Percentiles rank a stretch among this genome's conserved stretches.
Conservation (phyloP, 1,139 yeast species). For the Kodamaea arcana region DNA sequence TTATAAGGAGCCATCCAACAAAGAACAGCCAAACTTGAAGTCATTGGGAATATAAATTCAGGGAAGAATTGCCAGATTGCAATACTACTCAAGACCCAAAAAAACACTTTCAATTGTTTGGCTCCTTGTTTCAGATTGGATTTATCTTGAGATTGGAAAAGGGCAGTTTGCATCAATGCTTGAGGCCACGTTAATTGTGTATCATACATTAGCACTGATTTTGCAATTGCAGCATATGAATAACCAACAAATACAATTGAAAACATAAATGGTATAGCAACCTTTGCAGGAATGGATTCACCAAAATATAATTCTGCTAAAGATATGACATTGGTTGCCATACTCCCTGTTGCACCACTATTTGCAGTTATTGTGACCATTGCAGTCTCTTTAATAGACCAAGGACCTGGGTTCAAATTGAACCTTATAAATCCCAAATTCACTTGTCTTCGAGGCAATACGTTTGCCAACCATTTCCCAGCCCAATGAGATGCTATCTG, state of each 20-base stretch:
- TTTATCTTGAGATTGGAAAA: slow-evolving; percentile 15
- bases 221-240: slow-evolving; percentile 19
- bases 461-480: slow-evolving; percentile 16
- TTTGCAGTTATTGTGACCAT: slow-evolving; percentile 19
- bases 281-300: slow-evolving; percentile 11
- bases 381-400: slow-evolving; percentile 19
- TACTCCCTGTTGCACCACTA: slow-evolving; percentile 19
- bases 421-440: slow-evolving; percentile 6
- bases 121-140: slow-evolving; percentile 10
- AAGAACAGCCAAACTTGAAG: slow-evolving; percentile 17
- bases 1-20: slow-evolving; percentile 20
- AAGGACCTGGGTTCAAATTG: slow-evolving; percentile 18
- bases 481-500: slow-evolving; percentile 20
- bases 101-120: slow-evolving; percentile 19
- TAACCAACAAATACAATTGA: slow-evolving; percentile 20
- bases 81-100: slow-evolving; percentile 23
- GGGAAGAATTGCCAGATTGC: slow-evolving; percentile 25
- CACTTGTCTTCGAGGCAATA: slow-evolving; percentile 11
- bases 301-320: slow-evolving; percentile 16
- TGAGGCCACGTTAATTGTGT: slow-evolving; percentile 17
- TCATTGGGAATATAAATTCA: slow-evolving; percentile 16
- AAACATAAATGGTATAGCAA: slow-evolving; percentile 17
- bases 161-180: slow-evolving; percentile 19
- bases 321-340: slow-evolving; percentile 17
- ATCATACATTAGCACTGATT: slow-evolving; percentile 14